These are phyloP conservation scores for Boletellus deceptivus DNA, from an alignment of 1,284 basidiomycete species.

Conservation along the genomic window DNA sequence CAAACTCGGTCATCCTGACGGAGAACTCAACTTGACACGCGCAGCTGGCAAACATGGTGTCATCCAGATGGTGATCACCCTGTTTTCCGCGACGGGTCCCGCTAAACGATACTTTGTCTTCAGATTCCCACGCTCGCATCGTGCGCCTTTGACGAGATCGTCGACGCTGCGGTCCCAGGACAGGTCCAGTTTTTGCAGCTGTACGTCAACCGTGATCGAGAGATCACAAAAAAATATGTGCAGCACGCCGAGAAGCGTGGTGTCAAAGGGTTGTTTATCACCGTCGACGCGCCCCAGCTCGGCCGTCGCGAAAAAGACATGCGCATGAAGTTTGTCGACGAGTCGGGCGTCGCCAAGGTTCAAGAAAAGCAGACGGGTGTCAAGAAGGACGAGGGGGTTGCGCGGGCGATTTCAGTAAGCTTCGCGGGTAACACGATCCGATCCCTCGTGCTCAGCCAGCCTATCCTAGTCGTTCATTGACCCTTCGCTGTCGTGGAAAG, in stretches of 20 bases:
- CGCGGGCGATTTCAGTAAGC: slow-evolving; percentile 81
- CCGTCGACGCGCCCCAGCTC: slow-evolving; percentile 88
- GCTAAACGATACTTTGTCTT: slow-evolving; percentile 36
- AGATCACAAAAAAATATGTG: slow-evolving; percentile 77
- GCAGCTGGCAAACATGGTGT: slow-evolving; percentile 56
- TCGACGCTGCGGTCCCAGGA: slow-evolving; percentile 66
- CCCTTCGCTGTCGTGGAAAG: slow-evolving; percentile 82
- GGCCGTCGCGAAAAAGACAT: slow-evolving; percentile 91
- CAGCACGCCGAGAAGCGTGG: slow-evolving; percentile 79
- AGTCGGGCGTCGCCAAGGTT: slow-evolving; percentile 58
- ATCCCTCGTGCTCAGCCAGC: neutral
- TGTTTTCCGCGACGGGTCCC: neutral
- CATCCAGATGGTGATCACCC: slow-evolving; percentile 53
- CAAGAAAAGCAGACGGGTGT: slow-evolving; percentile 57
- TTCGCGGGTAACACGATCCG: neutral
- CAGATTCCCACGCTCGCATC: slow-evolving; percentile 29
- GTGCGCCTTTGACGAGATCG: slow-evolving; percentile 41
- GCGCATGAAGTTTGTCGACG: slow-evolving; percentile 90
- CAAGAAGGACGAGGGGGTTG: slow-evolving; percentile 85
- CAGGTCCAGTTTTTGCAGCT: slow-evolving; percentile 77
- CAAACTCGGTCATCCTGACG: slow-evolving; percentile 65
- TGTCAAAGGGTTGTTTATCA: slow-evolving; percentile 83
- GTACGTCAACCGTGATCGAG: slow-evolving; percentile 78
- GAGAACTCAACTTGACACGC: slow-evolving; percentile 57
- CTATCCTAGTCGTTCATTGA: slow-evolving; percentile 81